Evolutionary conservation across 139 green algal genomes (phyloP).

Genomic region (Auxenochlorella pyrenoidosa): DNA sequence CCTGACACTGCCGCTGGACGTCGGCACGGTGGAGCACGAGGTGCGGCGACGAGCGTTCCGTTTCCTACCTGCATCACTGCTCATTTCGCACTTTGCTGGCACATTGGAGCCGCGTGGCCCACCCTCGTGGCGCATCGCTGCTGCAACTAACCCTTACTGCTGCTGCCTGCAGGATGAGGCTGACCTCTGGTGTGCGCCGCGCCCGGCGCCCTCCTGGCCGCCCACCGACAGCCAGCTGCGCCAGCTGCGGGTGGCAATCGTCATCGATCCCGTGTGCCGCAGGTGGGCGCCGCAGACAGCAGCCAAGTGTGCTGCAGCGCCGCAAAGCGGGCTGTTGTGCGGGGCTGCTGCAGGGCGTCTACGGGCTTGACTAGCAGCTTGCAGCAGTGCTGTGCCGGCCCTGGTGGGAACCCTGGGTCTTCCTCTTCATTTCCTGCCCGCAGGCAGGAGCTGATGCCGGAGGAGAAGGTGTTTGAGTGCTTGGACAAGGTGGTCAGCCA

Average conservation of each 20-base stretch:
- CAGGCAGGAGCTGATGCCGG: neutral
- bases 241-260: constrained; percentile 13
- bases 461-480: neutral
- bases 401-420: too few relatives aligned
- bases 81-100: too few relatives aligned
- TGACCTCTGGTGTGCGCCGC: constrained; percentile 14
- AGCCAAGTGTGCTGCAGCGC: neutral
- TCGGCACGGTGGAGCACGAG: constrained; percentile 5
- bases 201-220: neutral
- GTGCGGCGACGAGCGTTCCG: constrained; percentile 1
- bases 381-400: too few relatives aligned
- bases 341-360: neutral
- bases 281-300: neutral
- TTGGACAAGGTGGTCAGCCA: constrained; percentile 17
- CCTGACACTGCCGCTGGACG: constrained; percentile 12
- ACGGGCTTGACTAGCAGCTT: neutral
- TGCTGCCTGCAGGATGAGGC: constrained; percentile 14
- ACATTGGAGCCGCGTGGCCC: too few relatives aligned
- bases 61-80: too few relatives aligned
- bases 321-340: neutral
- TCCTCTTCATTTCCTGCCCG: neutral
- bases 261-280: constrained; percentile 14
- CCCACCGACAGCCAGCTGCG: constrained; percentile 14
- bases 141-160: neutral
- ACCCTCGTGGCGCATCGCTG: neutral